Conservation (phyloP, 306 rosid genomes). For the Castanea sativa region DNA sequence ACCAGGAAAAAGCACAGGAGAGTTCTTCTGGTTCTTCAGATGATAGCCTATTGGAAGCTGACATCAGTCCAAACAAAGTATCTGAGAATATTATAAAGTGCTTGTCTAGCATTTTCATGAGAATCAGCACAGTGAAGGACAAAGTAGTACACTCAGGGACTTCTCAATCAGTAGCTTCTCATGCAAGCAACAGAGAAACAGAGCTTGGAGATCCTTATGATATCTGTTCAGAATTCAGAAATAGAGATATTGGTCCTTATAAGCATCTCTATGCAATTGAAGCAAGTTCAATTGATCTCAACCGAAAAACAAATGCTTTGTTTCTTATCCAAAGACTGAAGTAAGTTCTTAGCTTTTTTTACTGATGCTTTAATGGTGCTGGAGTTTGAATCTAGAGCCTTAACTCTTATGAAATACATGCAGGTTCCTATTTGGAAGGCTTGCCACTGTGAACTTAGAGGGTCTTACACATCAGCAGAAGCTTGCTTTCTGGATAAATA, state of each 20-base stretch:
- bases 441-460: constrained; percentile 72
- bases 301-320: constrained; percentile 51
- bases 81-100: constrained; percentile 82
- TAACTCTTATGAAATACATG: constrained; percentile 1
- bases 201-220: constrained; percentile 76
- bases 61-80: constrained; percentile 59
- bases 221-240: constrained; percentile 45
- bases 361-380: constrained; percentile 7
- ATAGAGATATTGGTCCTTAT: constrained; percentile 64
- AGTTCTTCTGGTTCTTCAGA: constrained; percentile 45
- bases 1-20: constrained; percentile 52
- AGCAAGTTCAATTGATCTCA: constrained; percentile 63
- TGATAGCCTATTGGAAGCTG: constrained; percentile 39
- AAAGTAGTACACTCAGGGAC: constrained; percentile 37
- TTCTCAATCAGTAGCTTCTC: constrained; percentile 18
- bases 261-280: constrained; percentile 57
- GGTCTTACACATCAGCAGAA: constrained; percentile 88
- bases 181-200: constrained; percentile 34
- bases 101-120: constrained; percentile 57
- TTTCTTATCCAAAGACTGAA: constrained; percentile 68
- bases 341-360: constrained; percentile 41
- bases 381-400: background rate
- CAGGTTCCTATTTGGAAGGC: constrained; percentile 75
- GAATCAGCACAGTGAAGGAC: constrained; percentile 57
- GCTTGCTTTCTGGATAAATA: constrained; percentile 98